A percentile compares a stretch with the other conserved stretches of the same genome.
Conservation (phyloP, 495 filamentous ascomycete species). For the Talaromyces thailandensis region DNA sequence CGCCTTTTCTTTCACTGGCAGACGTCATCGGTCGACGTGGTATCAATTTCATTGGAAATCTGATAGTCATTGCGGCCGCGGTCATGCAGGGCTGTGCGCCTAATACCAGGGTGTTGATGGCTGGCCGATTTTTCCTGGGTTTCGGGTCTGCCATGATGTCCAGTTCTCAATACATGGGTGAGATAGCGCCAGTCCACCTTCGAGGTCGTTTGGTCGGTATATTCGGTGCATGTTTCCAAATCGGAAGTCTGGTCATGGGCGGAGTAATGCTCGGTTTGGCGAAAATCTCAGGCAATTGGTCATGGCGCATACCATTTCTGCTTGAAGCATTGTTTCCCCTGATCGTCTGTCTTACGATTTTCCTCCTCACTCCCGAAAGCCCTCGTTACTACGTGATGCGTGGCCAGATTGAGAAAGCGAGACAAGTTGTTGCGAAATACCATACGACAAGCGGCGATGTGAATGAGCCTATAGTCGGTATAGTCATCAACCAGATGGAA, state of each 20-base stretch:
- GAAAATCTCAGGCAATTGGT: constrained; percentile 17
- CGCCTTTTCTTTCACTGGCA: constrained; percentile 25
- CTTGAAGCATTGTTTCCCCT: constrained; percentile 29
- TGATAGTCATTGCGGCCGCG: constrained; percentile 25
- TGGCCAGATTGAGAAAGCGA: constrained; percentile 25
- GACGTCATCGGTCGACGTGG: constrained; percentile 32
- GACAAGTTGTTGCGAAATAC: constrained; percentile 25
- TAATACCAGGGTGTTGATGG: constrained; percentile 28
- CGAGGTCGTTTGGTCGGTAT: constrained; percentile 34
- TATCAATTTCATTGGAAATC: constrained; percentile 30
- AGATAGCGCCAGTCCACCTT: constrained; percentile 33
- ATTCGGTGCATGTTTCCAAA: constrained; percentile 35
- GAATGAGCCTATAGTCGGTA: constrained; percentile 28
- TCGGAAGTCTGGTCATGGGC: constrained; percentile 27
- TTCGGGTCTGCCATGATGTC: constrained; percentile 31
- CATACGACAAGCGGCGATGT: constrained; percentile 28
- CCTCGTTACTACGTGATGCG: constrained; percentile 32
- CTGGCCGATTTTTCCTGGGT: constrained; percentile 31
- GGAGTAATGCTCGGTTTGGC: constrained; percentile 28
- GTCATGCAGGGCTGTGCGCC: constrained; percentile 28
- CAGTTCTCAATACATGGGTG: constrained; percentile 34
- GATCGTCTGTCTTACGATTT: constrained; percentile 30
- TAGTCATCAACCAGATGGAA: constrained; percentile 31
- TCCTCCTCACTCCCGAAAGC: constrained; percentile 29
- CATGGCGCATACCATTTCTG: constrained; percentile 28